Evolutionary conservation across 352 stramenopile genomes (phyloP).

Genomic region (Phytophthora sojae): DNA sequence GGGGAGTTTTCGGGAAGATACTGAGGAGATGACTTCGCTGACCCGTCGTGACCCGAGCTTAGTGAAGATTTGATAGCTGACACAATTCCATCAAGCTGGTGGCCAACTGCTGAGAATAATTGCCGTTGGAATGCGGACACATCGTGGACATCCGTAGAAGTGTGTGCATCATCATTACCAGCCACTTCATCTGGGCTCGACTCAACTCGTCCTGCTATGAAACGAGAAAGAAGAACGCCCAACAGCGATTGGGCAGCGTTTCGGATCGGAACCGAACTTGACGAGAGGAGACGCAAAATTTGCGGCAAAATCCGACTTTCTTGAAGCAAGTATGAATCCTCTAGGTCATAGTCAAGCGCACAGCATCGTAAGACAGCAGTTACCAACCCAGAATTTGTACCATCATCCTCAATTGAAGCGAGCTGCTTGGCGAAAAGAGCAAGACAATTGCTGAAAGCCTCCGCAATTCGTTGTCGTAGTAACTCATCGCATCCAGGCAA

Average conservation of each 20-base stretch:
- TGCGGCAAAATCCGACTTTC: conserved; percentile 66
- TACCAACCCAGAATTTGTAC: conserved; percentile 38
- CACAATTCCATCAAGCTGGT: conserved; percentile 67
- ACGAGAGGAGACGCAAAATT: conserved; percentile 64
- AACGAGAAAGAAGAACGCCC: conserved; percentile 67
- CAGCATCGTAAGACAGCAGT: conserved; percentile 61
- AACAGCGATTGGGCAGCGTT: conserved; percentile 66
- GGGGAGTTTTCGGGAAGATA: conserved; percentile 52
- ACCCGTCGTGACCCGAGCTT: not conserved
- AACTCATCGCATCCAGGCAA: conserved; percentile 63
- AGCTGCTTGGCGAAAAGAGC: conserved; percentile 41
- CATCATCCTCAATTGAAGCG: conserved; percentile 31
- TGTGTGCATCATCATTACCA: conserved; percentile 6
- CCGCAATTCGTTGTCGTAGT: conserved; percentile 52
- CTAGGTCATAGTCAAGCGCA: conserved; percentile 77
- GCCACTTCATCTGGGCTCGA: conserved; percentile 23
- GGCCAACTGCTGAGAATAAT: conserved; percentile 67
- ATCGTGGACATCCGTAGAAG: conserved; percentile 37
- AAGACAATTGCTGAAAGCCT: conserved; percentile 59
- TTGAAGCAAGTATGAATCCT: conserved; percentile 76
- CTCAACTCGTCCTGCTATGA: conserved; percentile 50
- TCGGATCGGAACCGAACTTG: conserved; percentile 47
- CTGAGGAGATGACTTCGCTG: conserved; percentile 21
- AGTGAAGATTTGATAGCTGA: conserved; percentile 30
- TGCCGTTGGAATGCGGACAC: conserved; percentile 69